Evolutionary conservation across 176 grass and related monocot genomes (phyloP), one percentile per base, ranked within the genome.

Genomic region (Microstegium vimineum): DNA sequence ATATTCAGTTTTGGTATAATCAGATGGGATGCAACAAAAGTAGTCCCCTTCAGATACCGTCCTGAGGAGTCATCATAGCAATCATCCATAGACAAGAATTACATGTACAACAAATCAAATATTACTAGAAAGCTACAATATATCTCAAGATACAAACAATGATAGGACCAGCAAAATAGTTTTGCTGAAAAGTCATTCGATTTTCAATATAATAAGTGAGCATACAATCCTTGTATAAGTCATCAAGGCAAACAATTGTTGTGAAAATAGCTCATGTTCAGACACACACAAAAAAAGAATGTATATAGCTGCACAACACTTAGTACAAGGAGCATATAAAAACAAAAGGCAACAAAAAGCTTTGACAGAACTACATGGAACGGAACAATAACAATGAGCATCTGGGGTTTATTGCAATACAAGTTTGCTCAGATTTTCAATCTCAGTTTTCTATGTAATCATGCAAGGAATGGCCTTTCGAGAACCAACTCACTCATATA

Each of bases 1-100:
- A 42, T 70, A 61, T 43, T 59, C 63, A 84, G 47, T 59, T 84
- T 84, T 61, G 74, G 46, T 68, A 84, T 33, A 76, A 84, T 68
- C 43, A 76, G 23, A 56, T 42, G 35, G 14, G 72, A 18, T 76
- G 43, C 62, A 40, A 30, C 12, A 41, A 7, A 79, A 30, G 35
- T 81, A 8, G 37, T 8, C 41, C 32, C 34, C 10, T 30, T 81
- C 78, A 81, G 46, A 81, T 81, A 81, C 78, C 46, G 23, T 57
- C 46, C 78, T 70, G 57, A 69, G 22, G 22, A 40, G n/a, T 69
- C 65, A 56, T 81, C 78, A 69, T n/a, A 81, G 32, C 65, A 69
- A 80, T 12, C 77, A 47, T 65, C 40, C 27, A 47, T 34, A 47
- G 76, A 73, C 26, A 54, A 54, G 15, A 43, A 4, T 60, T 26